phyloP scores from a whole-genome alignment of 2,329 filamentous ascomycete species.

The Fusarium poae region DNA sequence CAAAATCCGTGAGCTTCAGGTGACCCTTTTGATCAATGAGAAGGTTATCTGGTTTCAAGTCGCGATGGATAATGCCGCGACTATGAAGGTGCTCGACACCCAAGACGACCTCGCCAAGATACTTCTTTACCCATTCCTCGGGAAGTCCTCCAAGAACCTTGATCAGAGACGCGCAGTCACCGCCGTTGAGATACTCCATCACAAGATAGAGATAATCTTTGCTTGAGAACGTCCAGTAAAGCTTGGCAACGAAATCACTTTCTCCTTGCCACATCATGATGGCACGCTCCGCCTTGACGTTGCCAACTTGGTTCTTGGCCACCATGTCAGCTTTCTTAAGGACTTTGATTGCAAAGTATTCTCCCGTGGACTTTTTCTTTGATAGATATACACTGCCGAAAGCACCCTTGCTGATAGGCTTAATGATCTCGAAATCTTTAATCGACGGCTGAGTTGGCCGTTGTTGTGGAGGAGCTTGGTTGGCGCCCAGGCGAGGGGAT shows the following conservation, averaged over 20 bases:
- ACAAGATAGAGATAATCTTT: conserved; percentile 99
- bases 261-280: conserved; percentile 99
- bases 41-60: conserved; percentile 96
- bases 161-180: conserved; percentile 95
- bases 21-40: conserved; percentile 97
- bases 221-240: conserved; percentile 99
- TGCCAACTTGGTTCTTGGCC: conserved; percentile 98
- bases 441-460: conserved; percentile 94
- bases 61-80: conserved; percentile 94
- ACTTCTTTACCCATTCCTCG: conserved; percentile 98
- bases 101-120: conserved; percentile 95
- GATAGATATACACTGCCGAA: conserved; percentile 98
- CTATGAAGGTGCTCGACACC: conserved; percentile 96
- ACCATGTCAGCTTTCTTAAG: conserved; percentile 99
- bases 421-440: conserved; percentile 99
- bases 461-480: conserved; percentile 83
- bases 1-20: conserved; percentile 97
- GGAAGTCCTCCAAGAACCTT: conserved; percentile 92
- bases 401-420: conserved; percentile 98
- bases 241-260: conserved; percentile 97
- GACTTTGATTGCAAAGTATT: conserved; percentile 99
- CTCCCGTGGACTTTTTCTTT: conserved; percentile 98
- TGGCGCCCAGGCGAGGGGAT: conserved; percentile 84
- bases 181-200: conserved; percentile 99
- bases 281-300: conserved; percentile 97